Evolutionary conservation across 352 stramenopile genomes (phyloP).

Genomic region (Phytopythium delawarense): DNA sequence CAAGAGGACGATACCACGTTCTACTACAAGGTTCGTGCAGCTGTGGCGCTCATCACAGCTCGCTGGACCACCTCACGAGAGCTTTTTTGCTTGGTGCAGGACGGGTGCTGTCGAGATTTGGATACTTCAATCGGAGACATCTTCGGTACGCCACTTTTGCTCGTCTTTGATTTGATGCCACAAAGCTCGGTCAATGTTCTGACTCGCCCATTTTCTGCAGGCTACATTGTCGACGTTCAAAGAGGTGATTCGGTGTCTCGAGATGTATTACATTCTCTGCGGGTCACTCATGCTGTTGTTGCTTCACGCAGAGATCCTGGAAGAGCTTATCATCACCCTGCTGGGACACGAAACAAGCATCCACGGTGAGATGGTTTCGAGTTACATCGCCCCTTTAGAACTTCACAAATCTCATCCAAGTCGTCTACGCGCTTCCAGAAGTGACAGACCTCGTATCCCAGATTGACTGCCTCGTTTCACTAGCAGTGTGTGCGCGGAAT

Average conservation of each 20-base stretch:
- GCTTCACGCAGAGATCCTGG: conserved; percentile 46
- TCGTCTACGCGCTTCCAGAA: conserved; percentile 25
- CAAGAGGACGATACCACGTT: conserved; percentile 84
- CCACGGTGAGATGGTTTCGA: conserved; percentile 29
- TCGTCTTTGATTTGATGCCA: not conserved
- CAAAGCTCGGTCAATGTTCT: not conserved
- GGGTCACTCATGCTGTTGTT: not conserved
- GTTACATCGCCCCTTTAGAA: conserved; percentile 1
- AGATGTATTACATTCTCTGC: not conserved
- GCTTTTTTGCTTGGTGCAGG: conserved; percentile 23
- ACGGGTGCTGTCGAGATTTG: conserved; percentile 72
- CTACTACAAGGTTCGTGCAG: conserved; percentile 75
- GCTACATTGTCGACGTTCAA: conserved; percentile 80
- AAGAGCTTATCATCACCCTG: conserved; percentile 69
- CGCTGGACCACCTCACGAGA: not conserved
- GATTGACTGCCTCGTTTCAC: conserved; percentile 69
- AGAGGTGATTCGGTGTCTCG: conserved; percentile 32
- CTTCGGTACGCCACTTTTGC: conserved; percentile 37
- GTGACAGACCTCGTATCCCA: conserved; percentile 62
- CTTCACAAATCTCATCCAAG: not conserved
- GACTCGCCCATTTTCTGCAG: conserved; percentile 22
- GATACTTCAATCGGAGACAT: conserved; percentile 81
- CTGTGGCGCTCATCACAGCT: not conserved
- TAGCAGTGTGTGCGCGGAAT: conserved; percentile 53
- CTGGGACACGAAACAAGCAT: conserved; percentile 69